These are phyloP conservation scores for Trichothecium roseum DNA, from an alignment of 2,329 filamentous ascomycete genomes.

Conservation along the genomic window DNA sequence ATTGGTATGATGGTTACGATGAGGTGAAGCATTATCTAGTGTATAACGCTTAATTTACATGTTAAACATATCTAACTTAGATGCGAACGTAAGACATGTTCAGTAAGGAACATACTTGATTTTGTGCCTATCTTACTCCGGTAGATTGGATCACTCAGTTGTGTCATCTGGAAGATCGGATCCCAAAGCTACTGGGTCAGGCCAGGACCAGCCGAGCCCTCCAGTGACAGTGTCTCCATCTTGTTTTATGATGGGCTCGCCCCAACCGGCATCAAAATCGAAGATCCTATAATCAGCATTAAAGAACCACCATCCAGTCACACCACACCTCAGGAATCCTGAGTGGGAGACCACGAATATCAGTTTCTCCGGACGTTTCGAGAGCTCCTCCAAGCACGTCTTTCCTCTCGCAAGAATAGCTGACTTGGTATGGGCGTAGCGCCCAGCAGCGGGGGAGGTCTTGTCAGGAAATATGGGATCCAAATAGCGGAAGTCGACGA, in stretches of 20 bases:
- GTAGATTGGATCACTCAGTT: not conserved
- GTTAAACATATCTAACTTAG: not conserved
- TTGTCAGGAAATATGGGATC: slow-evolving; percentile 56
- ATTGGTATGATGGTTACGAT: not conserved
- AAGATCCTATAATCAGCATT: slow-evolving; percentile 59
- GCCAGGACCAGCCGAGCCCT: slow-evolving; percentile 24
- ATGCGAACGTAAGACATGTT: not conserved
- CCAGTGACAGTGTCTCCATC: slow-evolving; percentile 27
- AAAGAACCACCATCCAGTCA: slow-evolving; percentile 44
- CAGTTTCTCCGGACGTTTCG: slow-evolving; percentile 45
- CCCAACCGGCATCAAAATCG: slow-evolving; percentile 28
- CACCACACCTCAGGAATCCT: slow-evolving; percentile 47
- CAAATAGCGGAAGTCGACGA: slow-evolving; percentile 43
- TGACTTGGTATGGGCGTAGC: slow-evolving; percentile 41
- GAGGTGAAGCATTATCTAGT: not conserved
- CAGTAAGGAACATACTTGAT: not conserved
- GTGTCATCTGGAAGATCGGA: slow-evolving; percentile 24
- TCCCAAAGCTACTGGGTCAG: slow-evolving; percentile 25
- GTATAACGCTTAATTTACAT: not conserved
- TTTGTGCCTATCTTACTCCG: not conserved
- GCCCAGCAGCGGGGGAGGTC: slow-evolving; percentile 29
- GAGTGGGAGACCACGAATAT: slow-evolving; percentile 57
- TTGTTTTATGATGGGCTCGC: slow-evolving; percentile 26
- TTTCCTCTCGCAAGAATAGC: slow-evolving; percentile 47
- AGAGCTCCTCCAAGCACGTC: slow-evolving; percentile 36